Evolutionary conservation across 495 filamentous ascomycete species (phyloP), one percentile per base, ranked within the genome.

Genomic region (Aspergillus sclerotioniger): DNA sequence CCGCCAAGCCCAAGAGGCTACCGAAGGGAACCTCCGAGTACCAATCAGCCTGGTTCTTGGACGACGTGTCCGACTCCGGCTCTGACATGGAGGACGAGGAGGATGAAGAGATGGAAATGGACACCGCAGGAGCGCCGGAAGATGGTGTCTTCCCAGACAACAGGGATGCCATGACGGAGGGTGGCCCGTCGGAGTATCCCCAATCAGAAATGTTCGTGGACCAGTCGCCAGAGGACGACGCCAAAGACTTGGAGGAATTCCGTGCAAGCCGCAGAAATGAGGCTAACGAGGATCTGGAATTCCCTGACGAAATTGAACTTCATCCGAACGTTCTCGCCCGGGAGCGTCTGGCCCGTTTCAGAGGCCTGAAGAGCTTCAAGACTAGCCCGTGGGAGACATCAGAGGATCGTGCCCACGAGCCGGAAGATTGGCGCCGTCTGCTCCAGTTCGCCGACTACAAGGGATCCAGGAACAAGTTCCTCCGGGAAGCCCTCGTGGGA

Each of bases 281-380:
- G 62, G 90, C 86, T 19, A 79, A 90, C 53, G 92, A 98, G 20
- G 92, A 98, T 67, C 81, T 88, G 16, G 93, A 97, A 63, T 98
- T 98, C 74, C 94, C 94, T 5, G 94, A 98, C 58, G 94, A 98
- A 71, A 92, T 98, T 63, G 94, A 98, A 70, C 80, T 98, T 43
- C 90, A 88, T 62, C 94, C 95, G 0, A 85, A 92, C 51, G 91
- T 92, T 2, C 78, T 90, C 41, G 94, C 92, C 3, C 77, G 90
- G 43, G 94, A 98, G 72, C 82, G 94, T 3, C 75, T 98, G 47
- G 82, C 88, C 13, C 82, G 89, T 51, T 98, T 95, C 73, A 76
- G 94, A 66, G 94, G 94, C 16, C 72, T 98, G 53, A 98, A 96
- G 79, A 95, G 86, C 67, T 67, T 98, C 55, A 85, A 90, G 60